These are phyloP conservation scores for Salmacisia buchloeana DNA, from an alignment of 1,284 basidiomycete genomes.

Conservation along the genomic window DNA sequence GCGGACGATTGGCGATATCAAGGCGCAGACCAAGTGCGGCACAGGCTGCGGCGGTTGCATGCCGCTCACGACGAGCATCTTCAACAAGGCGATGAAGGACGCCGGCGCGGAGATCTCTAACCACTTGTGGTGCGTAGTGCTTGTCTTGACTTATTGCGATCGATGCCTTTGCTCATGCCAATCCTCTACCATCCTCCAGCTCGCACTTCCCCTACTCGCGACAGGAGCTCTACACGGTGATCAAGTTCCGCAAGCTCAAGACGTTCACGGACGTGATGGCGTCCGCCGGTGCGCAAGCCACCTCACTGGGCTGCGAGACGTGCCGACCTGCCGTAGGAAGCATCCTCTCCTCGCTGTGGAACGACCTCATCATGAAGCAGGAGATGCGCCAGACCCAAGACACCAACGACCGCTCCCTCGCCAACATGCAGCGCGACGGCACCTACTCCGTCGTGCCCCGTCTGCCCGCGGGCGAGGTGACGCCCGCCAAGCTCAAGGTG, in stretches of 20 bases:
- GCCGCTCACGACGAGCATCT: conserved; percentile 59
- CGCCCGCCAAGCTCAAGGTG: conserved; percentile 64
- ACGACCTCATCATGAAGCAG: conserved; percentile 65
- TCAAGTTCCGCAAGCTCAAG: conserved; percentile 64
- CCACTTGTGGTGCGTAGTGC: conserved; percentile 56
- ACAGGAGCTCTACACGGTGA: conserved; percentile 64
- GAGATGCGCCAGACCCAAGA: conserved; percentile 67
- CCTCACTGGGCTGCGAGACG: conserved; percentile 65
- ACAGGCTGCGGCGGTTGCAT: conserved; percentile 70
- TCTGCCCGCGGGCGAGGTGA: conserved; percentile 65
- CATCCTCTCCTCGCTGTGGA: conserved; percentile 65
- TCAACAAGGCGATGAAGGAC: conserved; percentile 66
- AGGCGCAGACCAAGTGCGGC: conserved; percentile 66
- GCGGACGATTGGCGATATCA: conserved; percentile 60
- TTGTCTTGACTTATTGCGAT: neutral
- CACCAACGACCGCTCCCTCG: conserved; percentile 64
- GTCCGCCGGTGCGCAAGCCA: conserved; percentile 56
- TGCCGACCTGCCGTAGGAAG: conserved; percentile 68
- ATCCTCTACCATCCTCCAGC: conserved; percentile 5
- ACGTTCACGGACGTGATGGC: conserved; percentile 61
- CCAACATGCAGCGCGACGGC: conserved; percentile 71
- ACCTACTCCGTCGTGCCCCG: conserved; percentile 70
- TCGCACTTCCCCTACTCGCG: conserved; percentile 66
- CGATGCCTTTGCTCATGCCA: neutral
- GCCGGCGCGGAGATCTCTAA: conserved; percentile 63